These are phyloP conservation scores for Glonium stellatum DNA, from an alignment of 495 filamentous ascomycete genomes.

Conservation along the genomic window DNA sequence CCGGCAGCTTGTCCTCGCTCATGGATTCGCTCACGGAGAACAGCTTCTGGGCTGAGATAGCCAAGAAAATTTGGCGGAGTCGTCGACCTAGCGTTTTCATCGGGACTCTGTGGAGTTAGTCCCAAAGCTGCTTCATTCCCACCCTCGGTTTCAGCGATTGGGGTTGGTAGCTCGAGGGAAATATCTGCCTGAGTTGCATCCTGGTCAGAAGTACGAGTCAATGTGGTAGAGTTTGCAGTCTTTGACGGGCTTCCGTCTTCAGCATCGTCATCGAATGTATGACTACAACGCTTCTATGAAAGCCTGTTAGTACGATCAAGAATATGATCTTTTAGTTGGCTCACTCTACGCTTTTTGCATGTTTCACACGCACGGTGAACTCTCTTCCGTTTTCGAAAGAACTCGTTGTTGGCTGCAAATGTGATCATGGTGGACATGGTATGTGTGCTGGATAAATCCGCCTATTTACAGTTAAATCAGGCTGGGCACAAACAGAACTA, in stretches of 20 bases:
- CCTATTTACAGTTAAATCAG: no score
- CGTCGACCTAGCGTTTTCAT: slow-evolving; percentile 12
- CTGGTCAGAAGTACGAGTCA: slow-evolving; percentile 15
- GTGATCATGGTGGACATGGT: slow-evolving; percentile 33
- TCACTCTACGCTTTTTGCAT: slow-evolving; percentile 33
- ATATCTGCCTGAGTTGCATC: slow-evolving; percentile 1
- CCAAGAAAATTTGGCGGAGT: slow-evolving; percentile 30
- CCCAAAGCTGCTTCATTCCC: background rate
- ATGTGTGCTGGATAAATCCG: background rate
- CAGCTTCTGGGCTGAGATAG: slow-evolving; percentile 31
- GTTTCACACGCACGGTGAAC: slow-evolving; percentile 30
- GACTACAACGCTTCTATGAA: slow-evolving; percentile 31
- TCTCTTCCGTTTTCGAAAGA: slow-evolving; percentile 31
- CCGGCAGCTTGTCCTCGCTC: slow-evolving; percentile 14
- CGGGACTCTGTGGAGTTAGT: slow-evolving; percentile 14
- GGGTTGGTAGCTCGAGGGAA: slow-evolving; percentile 11
- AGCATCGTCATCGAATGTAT: slow-evolving; percentile 30
- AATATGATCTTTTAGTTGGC: slow-evolving; percentile 3
- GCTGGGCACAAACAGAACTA: no score
- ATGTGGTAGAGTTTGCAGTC: slow-evolving; percentile 8
- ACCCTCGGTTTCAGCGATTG: background rate
- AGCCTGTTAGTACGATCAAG: slow-evolving; percentile 14
- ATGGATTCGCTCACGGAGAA: slow-evolving; percentile 25
- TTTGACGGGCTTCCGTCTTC: slow-evolving; percentile 27
- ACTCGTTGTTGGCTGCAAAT: slow-evolving; percentile 32